Evolutionary conservation across 306 rosid species (phyloP).

Genomic region (Corylus americana): DNA sequence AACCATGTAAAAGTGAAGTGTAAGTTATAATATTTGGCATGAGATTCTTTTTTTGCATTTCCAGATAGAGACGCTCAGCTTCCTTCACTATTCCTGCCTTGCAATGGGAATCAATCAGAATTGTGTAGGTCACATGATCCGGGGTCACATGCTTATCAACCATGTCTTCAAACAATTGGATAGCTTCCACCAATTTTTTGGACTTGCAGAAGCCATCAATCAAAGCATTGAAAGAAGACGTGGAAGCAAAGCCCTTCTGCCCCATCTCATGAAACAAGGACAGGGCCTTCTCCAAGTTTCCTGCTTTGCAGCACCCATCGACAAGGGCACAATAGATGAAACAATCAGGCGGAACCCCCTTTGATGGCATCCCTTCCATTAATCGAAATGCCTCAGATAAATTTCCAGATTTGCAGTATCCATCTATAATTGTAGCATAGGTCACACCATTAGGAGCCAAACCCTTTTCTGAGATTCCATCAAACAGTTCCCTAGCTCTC

Average conservation of each 20-base stretch:
- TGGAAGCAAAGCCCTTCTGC: slow-evolving; percentile 36
- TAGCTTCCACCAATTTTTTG: slow-evolving; percentile 40
- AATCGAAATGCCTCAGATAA: slow-evolving; percentile 38
- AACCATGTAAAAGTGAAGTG: slow-evolving; percentile 39
- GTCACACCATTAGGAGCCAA: slow-evolving; percentile 41
- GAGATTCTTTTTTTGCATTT: slow-evolving; percentile 36
- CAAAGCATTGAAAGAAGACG: slow-evolving; percentile 41
- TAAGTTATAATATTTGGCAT: slow-evolving; percentile 31
- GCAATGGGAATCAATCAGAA: slow-evolving; percentile 36
- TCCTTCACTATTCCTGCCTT: slow-evolving; percentile 34
- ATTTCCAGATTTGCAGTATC: slow-evolving; percentile 45
- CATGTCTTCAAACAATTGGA: slow-evolving; percentile 34
- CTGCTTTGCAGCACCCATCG: slow-evolving; percentile 45
- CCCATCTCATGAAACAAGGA: slow-evolving; percentile 35
- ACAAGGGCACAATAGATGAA: slow-evolving; percentile 41
- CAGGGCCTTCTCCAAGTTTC: slow-evolving; percentile 37
- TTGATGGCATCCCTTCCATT: slow-evolving; percentile 40
- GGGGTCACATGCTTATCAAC: slow-evolving; percentile 32
- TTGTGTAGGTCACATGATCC: slow-evolving; percentile 38
- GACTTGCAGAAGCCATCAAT: slow-evolving; percentile 42
- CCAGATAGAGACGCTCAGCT: slow-evolving; percentile 43
- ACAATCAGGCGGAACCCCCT: slow-evolving; percentile 35
- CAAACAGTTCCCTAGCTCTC: slow-evolving; percentile 38
- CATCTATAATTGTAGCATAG: slow-evolving; percentile 43
- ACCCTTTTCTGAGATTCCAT: slow-evolving; percentile 40